Conservation (phyloP, 176 grass and related monocot genomes). For the Pharus latifolius region DNA sequence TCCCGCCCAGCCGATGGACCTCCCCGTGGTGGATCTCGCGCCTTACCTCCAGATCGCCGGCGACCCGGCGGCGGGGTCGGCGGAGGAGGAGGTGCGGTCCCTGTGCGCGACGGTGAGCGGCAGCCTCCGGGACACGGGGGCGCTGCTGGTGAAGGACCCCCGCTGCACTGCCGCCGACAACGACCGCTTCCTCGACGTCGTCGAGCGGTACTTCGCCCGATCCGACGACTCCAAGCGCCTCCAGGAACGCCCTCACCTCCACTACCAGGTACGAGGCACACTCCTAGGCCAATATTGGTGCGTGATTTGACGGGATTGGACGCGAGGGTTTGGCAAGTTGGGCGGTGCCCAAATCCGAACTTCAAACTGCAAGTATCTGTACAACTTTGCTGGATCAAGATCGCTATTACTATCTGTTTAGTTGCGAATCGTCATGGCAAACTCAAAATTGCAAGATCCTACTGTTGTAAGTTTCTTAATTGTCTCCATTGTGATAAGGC, state of each 20-base stretch:
- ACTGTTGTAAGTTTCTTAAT: not conserved
- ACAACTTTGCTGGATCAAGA: not conserved
- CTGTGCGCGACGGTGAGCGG: conserved; percentile 76
- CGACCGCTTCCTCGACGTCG: conserved; percentile 88
- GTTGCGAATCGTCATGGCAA: not conserved
- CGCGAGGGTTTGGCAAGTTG: not conserved
- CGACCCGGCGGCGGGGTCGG: conserved; percentile 1
- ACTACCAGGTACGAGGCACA: conserved; percentile 75
- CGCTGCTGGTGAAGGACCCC: conserved; percentile 89
- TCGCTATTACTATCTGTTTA: not conserved
- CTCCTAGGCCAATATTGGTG: not conserved
- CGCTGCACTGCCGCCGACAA: conserved; percentile 84
- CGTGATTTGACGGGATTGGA: not conserved
- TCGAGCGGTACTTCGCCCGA: conserved; percentile 81
- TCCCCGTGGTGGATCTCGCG: conserved; percentile 82
- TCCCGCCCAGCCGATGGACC: conserved; percentile 66
- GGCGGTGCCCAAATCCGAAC: not conserved
- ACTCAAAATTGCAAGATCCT: not conserved
- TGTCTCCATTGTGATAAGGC: not conserved
- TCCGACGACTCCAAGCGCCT: conserved; percentile 76
- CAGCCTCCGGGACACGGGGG: conserved; percentile 77
- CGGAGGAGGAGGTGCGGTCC: conserved; percentile 27
- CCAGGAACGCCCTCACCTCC: conserved; percentile 82
- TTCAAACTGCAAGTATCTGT: not conserved
- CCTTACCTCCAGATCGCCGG: conserved; percentile 43